Percentiles rank a stretch among this genome's conserved stretches.
Conservation (phyloP, 352 stramenopile genomes). For the Peronospora destructor region DNA sequence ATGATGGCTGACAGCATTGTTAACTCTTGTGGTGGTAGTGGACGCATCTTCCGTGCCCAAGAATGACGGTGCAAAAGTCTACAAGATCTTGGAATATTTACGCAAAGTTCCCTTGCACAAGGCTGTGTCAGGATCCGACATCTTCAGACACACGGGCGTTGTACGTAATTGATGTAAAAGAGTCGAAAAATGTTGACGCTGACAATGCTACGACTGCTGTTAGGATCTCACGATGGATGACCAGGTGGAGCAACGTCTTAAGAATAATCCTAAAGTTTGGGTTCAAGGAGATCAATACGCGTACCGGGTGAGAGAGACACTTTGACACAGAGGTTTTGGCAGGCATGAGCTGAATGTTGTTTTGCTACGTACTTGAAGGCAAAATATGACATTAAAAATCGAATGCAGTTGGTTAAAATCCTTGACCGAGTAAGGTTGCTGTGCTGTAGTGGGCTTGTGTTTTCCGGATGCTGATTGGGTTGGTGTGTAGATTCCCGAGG, state of each 20-base stretch:
- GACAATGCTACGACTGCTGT: slow-evolving; percentile 1
- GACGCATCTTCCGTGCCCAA: slow-evolving; percentile 74
- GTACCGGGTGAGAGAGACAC: slow-evolving; percentile 45
- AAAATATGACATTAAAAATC: slow-evolving; percentile 87
- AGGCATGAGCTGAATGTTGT: neutral
- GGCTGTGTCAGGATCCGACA: slow-evolving; percentile 52
- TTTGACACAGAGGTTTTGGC: neutral
- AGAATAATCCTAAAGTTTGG: slow-evolving; percentile 84
- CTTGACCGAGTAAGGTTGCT: slow-evolving; percentile 51
- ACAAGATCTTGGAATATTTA: slow-evolving; percentile 85
- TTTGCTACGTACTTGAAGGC: slow-evolving; percentile 31
- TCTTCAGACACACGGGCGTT: slow-evolving; percentile 81
- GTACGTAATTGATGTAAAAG: slow-evolving; percentile 32
- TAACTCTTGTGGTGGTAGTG: slow-evolving; percentile 27
- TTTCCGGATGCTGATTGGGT: slow-evolving; percentile 1
- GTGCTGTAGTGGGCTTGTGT: neutral
- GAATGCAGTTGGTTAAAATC: slow-evolving; percentile 66
- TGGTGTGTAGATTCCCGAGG: slow-evolving; percentile 55
- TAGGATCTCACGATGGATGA: slow-evolving; percentile 76
- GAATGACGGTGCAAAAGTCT: slow-evolving; percentile 81
- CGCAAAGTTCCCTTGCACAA: slow-evolving; percentile 78
- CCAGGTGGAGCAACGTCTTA: slow-evolving; percentile 76
- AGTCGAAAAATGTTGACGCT: neutral
- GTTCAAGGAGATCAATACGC: slow-evolving; percentile 69
- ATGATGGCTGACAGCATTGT: neutral